Percentiles rank a stretch among this genome's conserved stretches.
phyloP scores from a whole-genome alignment of 148 eudicot species.

The Vaccinium darrowii region DNA sequence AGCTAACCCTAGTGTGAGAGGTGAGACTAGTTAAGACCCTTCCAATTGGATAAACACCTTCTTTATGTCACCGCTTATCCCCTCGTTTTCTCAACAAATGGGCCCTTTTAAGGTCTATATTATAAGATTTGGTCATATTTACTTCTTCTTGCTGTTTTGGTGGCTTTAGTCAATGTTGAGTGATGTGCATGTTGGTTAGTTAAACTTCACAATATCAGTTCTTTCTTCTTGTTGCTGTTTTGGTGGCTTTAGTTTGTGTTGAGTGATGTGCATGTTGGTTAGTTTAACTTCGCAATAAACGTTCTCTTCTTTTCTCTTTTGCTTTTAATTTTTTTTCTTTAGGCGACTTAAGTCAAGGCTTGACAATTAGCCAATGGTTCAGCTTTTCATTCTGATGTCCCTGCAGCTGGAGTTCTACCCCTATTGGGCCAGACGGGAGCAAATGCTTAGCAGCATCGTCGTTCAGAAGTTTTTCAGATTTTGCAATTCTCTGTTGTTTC shows the following conservation, averaged over 20 bases:
- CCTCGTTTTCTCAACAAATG: too few relatives aligned
- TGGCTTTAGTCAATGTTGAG: background rate
- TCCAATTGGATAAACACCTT: too few relatives aligned
- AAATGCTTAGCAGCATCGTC: background rate
- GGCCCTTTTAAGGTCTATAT: too few relatives aligned
- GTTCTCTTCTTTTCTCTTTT: background rate
- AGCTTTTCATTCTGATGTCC: background rate
- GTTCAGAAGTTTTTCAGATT: background rate
- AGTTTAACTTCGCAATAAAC: background rate
- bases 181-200: background rate
- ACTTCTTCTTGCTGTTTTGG: background rate
- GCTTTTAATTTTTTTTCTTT: background rate
- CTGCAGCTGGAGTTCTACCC: background rate
- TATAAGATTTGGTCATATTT: background rate
- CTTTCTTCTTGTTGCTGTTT: background rate
- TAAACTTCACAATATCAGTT: background rate
- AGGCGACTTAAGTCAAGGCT: background rate
- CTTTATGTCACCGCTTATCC: too few relatives aligned
- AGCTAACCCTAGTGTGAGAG: too few relatives aligned
- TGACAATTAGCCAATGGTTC: background rate
- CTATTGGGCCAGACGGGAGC: background rate
- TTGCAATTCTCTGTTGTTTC: too few relatives aligned
- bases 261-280: background rate
- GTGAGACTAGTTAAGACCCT: too few relatives aligned
- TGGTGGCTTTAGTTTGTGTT: background rate